Evolutionary conservation across 495 filamentous ascomycete species (phyloP).

Genomic region (Aspergillus biplanus): DNA sequence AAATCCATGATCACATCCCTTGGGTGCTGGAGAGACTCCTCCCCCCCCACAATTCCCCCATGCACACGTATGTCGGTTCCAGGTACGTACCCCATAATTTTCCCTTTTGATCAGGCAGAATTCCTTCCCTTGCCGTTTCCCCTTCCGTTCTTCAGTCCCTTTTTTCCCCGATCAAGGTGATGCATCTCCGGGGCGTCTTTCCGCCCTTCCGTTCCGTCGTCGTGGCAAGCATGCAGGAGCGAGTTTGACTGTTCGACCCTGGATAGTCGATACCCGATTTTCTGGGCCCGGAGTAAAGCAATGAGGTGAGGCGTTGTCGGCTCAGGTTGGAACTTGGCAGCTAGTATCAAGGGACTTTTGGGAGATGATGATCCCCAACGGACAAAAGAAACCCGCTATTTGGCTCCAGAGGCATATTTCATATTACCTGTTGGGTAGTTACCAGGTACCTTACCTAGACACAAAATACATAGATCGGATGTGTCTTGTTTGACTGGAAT

Average conservation of each 20-base stretch:
- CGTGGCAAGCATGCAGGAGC: slow-evolving; percentile 16
- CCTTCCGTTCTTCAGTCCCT: neutral
- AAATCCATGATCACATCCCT: slow-evolving; percentile 8
- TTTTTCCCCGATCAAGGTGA: slow-evolving; percentile 12
- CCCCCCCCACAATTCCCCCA: slow-evolving; percentile 12
- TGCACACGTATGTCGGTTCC: slow-evolving; percentile 4
- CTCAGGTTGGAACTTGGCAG: neutral
- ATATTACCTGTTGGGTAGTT: neutral
- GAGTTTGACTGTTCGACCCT: slow-evolving; percentile 1
- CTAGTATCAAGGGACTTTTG: too few relatives aligned
- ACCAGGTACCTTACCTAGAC: slow-evolving; percentile 3
- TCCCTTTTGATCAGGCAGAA: slow-evolving; percentile 7
- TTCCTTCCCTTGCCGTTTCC: neutral
- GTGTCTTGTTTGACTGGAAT: slow-evolving; percentile 9
- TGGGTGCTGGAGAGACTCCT: neutral
- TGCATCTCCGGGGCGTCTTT: slow-evolving; percentile 11
- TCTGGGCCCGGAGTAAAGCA: slow-evolving; percentile 8
- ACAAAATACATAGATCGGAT: slow-evolving; percentile 10
- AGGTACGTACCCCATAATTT: slow-evolving; percentile 4
- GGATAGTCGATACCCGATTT: slow-evolving; percentile 13
- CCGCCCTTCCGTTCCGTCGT: slow-evolving; percentile 25
- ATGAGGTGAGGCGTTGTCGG: slow-evolving; percentile 15
- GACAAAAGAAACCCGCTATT: slow-evolving; percentile 17
- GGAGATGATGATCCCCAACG: neutral
- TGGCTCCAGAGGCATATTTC: slow-evolving; percentile 13